These are phyloP conservation scores for Schwanniomyces etchellsii DNA, from an alignment of 1,139 yeast genomes.

Conservation along the genomic window DNA sequence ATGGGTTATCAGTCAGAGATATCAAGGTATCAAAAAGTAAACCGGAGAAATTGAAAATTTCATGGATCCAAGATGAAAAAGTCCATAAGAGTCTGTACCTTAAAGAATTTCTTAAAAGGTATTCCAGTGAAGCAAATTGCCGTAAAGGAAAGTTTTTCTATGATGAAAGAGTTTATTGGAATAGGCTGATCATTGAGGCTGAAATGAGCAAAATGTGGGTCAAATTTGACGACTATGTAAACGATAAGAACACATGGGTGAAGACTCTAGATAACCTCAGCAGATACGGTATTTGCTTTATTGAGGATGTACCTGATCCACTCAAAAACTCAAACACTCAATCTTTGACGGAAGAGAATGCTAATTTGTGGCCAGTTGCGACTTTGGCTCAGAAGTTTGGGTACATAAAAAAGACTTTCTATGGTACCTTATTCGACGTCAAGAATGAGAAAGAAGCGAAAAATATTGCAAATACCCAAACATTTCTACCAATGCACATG, in stretches of 20 bases:
- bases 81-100: constrained; percentile 36
- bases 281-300: constrained; percentile 53
- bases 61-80: constrained; percentile 49
- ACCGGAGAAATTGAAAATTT: constrained; percentile 33
- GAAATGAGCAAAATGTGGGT: constrained; percentile 19
- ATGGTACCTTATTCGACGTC: constrained; percentile 72
- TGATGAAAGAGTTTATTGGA: constrained; percentile 39
- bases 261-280: constrained; percentile 45
- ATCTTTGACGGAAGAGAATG: constrained; percentile 24
- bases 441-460: constrained; percentile 52
- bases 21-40: constrained; percentile 16
- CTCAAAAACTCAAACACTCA: constrained; percentile 7
- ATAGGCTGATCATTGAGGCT: constrained; percentile 12
- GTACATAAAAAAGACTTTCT: constrained; percentile 66
- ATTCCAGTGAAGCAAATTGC: constrained; percentile 31
- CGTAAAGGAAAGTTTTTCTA: constrained; percentile 28
- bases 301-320: constrained; percentile 47
- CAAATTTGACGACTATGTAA: constrained; percentile 40
- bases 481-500: constrained; percentile 72
- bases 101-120: constrained; percentile 39
- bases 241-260: constrained; percentile 27
- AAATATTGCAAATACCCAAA: constrained; percentile 68
- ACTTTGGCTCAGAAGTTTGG: constrained; percentile 59
- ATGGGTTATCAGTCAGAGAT: constrained; percentile 19
- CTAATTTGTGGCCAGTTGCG: constrained; percentile 35